A percentile compares a stretch with the other conserved stretches of the same genome.
These are phyloP conservation scores for Batkoa obscura DNA, from an alignment of 371 early-diverging fungal species.

Conservation along the genomic window DNA sequence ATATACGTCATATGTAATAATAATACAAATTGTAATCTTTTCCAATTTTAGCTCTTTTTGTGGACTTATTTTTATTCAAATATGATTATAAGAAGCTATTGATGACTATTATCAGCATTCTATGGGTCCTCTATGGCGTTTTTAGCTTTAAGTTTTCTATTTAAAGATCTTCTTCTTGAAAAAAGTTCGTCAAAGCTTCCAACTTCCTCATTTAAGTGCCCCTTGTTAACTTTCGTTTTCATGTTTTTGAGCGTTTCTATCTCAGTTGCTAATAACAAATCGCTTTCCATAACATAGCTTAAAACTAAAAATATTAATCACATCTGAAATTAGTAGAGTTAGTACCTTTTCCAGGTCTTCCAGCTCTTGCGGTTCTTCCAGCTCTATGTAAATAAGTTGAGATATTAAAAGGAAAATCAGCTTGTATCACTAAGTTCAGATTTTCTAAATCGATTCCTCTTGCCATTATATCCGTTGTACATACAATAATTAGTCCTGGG, in stretches of 20 bases:
- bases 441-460: background rate
- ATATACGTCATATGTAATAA: too few relatives aligned
- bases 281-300: background rate
- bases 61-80: too few relatives aligned
- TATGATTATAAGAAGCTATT: too few relatives aligned
- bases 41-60: too few relatives aligned
- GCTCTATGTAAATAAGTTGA: background rate
- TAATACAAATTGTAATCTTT: too few relatives aligned
- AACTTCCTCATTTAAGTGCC: background rate
- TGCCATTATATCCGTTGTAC: background rate
- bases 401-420: background rate
- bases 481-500: background rate
- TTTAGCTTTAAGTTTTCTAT: background rate
- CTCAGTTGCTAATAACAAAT: background rate
- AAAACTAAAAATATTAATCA: background rate
- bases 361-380: background rate
- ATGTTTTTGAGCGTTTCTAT: background rate
- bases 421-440: conserved; percentile 1
- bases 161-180: background rate
- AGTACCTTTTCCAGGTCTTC: background rate
- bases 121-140: too few relatives aligned
- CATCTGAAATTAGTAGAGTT: background rate
- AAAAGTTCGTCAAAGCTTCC: background rate
- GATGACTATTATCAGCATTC: too few relatives aligned
- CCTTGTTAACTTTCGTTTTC: background rate